Evolutionary conservation across 2,329 filamentous ascomycete species (phyloP).

Genomic region (Neofusicoccum cordaticola): DNA sequence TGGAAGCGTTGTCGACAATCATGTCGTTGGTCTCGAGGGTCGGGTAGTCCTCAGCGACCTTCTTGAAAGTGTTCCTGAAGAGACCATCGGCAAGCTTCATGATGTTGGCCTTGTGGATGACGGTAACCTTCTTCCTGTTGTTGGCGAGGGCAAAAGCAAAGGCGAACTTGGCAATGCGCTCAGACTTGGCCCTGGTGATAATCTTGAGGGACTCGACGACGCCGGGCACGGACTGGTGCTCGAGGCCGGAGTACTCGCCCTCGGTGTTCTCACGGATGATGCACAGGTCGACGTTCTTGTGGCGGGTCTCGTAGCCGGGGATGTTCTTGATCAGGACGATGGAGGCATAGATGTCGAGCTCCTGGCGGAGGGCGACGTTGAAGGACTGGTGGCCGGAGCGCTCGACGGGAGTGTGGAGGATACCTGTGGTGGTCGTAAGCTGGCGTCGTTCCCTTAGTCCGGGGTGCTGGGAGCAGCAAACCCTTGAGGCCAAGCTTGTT

Average conservation of each 20-base stretch:
- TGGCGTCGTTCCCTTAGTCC: background rate
- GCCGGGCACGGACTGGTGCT: conserved; percentile 94
- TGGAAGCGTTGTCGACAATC: conserved; percentile 99
- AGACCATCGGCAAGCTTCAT: conserved; percentile 99
- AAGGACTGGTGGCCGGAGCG: conserved; percentile 97
- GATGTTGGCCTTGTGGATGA: conserved; percentile 99
- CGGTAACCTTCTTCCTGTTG: conserved; percentile 98
- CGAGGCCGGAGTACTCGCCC: conserved; percentile 97
- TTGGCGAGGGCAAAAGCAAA: conserved; percentile 98
- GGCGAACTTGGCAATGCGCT: conserved; percentile 98
- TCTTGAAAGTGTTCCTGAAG: conserved; percentile 96
- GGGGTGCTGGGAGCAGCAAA: conserved; percentile 20
- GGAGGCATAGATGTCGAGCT: conserved; percentile 98
- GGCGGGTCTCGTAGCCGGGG: conserved; percentile 93
- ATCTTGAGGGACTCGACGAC: conserved; percentile 99
- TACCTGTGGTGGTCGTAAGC: conserved; percentile 45
- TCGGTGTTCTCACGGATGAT: conserved; percentile 99
- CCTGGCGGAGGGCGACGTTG: conserved; percentile 98
- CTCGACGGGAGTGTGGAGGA: conserved; percentile 95
- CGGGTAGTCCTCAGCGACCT: conserved; percentile 89
- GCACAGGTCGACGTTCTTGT: conserved; percentile 96
- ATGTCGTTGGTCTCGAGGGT: conserved; percentile 96
- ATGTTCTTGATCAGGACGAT: conserved; percentile 99
- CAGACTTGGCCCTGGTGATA: conserved; percentile 97
- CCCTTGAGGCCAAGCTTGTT: conserved; percentile 99